These are phyloP conservation scores for Cercospora berteroae DNA, from an alignment of 2,329 filamentous ascomycete species.

Conservation along the genomic window DNA sequence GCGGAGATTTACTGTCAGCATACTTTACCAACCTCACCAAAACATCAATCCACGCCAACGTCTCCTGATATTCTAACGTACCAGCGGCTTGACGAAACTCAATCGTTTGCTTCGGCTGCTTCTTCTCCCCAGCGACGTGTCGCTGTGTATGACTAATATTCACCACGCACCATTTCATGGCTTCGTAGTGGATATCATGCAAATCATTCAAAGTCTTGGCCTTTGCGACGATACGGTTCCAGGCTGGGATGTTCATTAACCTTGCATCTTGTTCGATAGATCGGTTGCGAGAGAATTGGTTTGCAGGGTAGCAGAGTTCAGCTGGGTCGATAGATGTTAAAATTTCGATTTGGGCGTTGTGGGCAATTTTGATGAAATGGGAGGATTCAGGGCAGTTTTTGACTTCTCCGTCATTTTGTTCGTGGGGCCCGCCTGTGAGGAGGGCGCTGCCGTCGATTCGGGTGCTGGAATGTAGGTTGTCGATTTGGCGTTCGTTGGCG, in stretches of 20 bases:
- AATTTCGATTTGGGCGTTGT: neutral
- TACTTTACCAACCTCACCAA: neutral
- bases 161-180: neutral
- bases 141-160: neutral
- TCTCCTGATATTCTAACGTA: neutral
- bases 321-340: neutral
- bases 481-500: slow-evolving; percentile 34
- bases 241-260: neutral
- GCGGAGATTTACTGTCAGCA: neutral
- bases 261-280: neutral
- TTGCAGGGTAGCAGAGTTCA: neutral
- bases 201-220: neutral
- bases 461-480: slow-evolving; percentile 29
- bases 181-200: neutral
- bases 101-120: neutral
- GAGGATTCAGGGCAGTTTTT: neutral
- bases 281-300: neutral
- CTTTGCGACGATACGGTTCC: neutral
- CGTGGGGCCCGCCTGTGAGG: neutral
- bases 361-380: neutral
- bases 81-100: slow-evolving; percentile 2
- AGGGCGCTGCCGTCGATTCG: slow-evolving; percentile 21
- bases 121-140: neutral
- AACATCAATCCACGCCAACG: slow-evolving; percentile 3
- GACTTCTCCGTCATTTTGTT: neutral